Conservation (phyloP, 2,329 filamentous ascomycete species). For the Calonectria hongkongensis region DNA sequence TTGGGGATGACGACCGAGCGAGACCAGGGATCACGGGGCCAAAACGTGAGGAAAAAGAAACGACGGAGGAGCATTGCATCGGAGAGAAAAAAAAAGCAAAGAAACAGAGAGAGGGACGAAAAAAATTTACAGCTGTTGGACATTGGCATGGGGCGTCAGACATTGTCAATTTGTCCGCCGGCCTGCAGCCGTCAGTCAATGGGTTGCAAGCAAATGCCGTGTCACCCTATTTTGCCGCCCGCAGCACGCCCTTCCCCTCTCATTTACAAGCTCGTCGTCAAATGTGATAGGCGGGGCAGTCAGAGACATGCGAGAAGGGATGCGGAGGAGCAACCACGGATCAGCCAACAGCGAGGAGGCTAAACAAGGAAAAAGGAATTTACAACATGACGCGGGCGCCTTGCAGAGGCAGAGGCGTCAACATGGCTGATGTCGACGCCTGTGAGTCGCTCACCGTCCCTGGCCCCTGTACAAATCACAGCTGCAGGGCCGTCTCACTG, state of each 20-base stretch:
- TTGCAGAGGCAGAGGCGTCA: neutral
- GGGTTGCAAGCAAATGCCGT: conserved; percentile 20
- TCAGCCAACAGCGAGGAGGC: neutral
- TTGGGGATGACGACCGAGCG: conserved; percentile 20
- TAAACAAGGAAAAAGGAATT: conserved; percentile 27
- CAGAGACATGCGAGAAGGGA: neutral
- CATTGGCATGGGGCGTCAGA: neutral
- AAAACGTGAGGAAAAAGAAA: conserved; percentile 26
- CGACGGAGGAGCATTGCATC: conserved; percentile 12
- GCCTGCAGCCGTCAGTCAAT: conserved; percentile 12
- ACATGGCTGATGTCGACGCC: conserved; percentile 11
- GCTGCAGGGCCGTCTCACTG: conserved; percentile 7
- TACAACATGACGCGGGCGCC: conserved; percentile 21
- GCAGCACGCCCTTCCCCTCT: conserved; percentile 36
- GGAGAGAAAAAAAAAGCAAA: neutral
- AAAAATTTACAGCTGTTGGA: neutral
- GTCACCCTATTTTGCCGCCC: conserved; percentile 26
- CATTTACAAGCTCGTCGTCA: conserved; percentile 16
- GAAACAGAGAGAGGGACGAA: neutral
- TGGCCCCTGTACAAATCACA: conserved; percentile 23
- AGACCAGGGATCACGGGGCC: conserved; percentile 8
- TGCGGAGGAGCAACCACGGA: conserved; percentile 15
- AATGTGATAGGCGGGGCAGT: conserved; percentile 12
- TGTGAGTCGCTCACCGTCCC: conserved; percentile 30
- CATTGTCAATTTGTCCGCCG: neutral